A percentile compares a stretch with the other conserved stretches of the same genome.
These are phyloP conservation scores for Cyanodermella asteris DNA, from an alignment of 2,329 filamentous ascomycete species.

Conservation along the genomic window DNA sequence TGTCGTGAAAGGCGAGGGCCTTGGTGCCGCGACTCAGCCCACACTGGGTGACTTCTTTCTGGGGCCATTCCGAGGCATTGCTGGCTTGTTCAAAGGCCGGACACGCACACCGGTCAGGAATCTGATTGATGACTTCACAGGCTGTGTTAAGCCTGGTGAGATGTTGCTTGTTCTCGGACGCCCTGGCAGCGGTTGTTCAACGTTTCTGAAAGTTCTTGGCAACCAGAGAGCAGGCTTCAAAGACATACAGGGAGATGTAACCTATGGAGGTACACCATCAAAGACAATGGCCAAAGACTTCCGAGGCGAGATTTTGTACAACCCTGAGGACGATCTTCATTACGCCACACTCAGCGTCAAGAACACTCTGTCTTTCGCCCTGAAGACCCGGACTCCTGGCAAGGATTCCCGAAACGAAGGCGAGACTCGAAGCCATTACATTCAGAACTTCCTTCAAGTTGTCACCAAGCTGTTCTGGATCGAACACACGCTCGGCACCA, in stretches of 20 bases:
- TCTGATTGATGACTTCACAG: constrained; percentile 12
- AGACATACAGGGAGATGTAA: constrained; percentile 16
- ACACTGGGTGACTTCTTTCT: constrained; percentile 35
- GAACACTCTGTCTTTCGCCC: constrained; percentile 51
- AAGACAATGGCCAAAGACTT: constrained; percentile 27
- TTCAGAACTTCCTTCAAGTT: constrained; percentile 40
- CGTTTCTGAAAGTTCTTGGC: constrained; percentile 63
- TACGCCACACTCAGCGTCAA: constrained; percentile 59
- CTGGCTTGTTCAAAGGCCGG: constrained; percentile 18
- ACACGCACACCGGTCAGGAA: constrained; percentile 10
- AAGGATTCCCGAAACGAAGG: constrained; percentile 37
- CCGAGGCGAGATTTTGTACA: constrained; percentile 40
- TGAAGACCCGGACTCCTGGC: constrained; percentile 44
- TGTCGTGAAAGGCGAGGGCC: constrained; percentile 46
- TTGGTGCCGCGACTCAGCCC: constrained; percentile 39
- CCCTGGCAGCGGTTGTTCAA: constrained; percentile 43
- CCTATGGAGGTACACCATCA: constrained; percentile 33
- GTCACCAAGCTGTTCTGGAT: constrained; percentile 53
- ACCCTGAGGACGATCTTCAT: constrained; percentile 56
- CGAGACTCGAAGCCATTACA: constrained; percentile 37
- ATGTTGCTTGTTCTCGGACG: constrained; percentile 34
- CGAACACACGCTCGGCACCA: constrained; percentile 48
- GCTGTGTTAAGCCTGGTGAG: constrained; percentile 26
- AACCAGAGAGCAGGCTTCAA: constrained; percentile 18
- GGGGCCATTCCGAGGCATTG: constrained; percentile 24